These are phyloP conservation scores for Athelia sp. DNA, from an alignment of 1,284 basidiomycete genomes.

Conservation along the genomic window DNA sequence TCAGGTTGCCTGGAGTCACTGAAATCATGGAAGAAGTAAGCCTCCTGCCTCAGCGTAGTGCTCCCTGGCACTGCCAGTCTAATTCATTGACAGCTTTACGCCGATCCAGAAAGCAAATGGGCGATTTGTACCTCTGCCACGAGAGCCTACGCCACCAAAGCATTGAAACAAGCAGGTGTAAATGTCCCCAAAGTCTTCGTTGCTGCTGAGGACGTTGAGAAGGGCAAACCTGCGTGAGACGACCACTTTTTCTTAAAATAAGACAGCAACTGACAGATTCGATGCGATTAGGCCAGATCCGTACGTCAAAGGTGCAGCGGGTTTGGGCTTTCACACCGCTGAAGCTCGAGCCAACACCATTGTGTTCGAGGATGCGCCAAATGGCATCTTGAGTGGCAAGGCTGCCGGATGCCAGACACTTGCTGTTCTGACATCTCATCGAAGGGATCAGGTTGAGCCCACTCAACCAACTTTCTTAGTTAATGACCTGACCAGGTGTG, in stretches of 20 bases:
- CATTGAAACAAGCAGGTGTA: constrained; percentile 47
- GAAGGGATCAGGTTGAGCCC: constrained; percentile 54
- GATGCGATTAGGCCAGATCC: constrained; percentile 66
- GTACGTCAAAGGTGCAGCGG: constrained; percentile 66
- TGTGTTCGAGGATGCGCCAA: constrained; percentile 86
- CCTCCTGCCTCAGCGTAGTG: neutral
- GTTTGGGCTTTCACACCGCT: no score
- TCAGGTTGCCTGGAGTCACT: constrained; percentile 57
- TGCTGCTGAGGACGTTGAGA: constrained; percentile 71
- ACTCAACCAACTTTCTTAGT: constrained; percentile 59
- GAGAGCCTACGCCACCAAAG: constrained; percentile 51
- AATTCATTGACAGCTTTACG: no score
- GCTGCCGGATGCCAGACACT: constrained; percentile 78
- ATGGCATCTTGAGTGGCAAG: constrained; percentile 69
- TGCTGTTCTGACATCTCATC: constrained; percentile 76
- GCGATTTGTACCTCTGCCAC: constrained; percentile 68
- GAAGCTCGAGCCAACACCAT: constrained; percentile 24
- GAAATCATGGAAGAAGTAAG: constrained; percentile 47
- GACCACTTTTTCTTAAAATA: constrained; percentile 4
- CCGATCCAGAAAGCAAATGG: constrained; percentile 29
- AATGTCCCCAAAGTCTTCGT: constrained; percentile 64
- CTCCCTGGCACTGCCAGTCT: no score
- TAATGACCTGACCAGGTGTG: constrained; percentile 54
- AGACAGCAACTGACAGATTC: constrained; percentile 23
- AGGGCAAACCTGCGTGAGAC: constrained; percentile 75